Percentiles rank a stretch among this genome's conserved stretches.
Evolutionary conservation across 345 rosid genomes (phyloP).

Genomic region (Raphanus raphanistrum): DNA sequence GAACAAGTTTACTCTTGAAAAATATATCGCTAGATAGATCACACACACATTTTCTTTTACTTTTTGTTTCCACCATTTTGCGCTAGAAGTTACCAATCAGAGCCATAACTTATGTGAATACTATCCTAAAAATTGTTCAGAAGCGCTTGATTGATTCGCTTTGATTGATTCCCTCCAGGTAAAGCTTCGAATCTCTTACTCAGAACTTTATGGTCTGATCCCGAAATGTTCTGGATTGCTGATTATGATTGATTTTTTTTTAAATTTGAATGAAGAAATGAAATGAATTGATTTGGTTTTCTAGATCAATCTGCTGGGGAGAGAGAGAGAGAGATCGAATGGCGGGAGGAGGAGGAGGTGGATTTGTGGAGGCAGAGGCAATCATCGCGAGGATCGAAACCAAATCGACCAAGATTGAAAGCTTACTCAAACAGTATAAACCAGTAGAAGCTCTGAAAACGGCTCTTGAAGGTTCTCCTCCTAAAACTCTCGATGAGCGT

Average conservation of each 20-base stretch:
- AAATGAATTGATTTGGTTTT: background rate
- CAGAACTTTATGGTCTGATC: no score
- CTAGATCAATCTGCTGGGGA: background rate
- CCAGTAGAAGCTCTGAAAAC: slow-evolving; percentile 83
- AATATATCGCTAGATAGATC: no score
- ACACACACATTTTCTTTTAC: no score
- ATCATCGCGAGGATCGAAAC: slow-evolving; percentile 87
- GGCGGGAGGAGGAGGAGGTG: slow-evolving; percentile 30
- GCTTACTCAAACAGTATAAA: slow-evolving; percentile 78
- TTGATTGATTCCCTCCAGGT: background rate
- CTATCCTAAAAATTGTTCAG: no score
- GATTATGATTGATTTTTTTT: background rate
- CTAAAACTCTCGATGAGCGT: slow-evolving; percentile 77
- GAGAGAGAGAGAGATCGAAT: slow-evolving; percentile 5
- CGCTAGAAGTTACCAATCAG: no score
- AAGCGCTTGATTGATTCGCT: no score
- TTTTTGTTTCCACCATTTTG: no score
- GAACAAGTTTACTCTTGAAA: no score
- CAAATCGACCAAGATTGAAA: slow-evolving; percentile 86
- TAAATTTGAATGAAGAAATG: background rate
- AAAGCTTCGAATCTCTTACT: no score
- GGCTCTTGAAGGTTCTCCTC: slow-evolving; percentile 88
- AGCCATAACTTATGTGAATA: no score
- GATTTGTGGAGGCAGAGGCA: slow-evolving; percentile 75
- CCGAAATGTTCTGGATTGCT: no score